Evolutionary conservation across 1,139 yeast species (phyloP).

Genomic region (Hyphopichia burtonii): DNA sequence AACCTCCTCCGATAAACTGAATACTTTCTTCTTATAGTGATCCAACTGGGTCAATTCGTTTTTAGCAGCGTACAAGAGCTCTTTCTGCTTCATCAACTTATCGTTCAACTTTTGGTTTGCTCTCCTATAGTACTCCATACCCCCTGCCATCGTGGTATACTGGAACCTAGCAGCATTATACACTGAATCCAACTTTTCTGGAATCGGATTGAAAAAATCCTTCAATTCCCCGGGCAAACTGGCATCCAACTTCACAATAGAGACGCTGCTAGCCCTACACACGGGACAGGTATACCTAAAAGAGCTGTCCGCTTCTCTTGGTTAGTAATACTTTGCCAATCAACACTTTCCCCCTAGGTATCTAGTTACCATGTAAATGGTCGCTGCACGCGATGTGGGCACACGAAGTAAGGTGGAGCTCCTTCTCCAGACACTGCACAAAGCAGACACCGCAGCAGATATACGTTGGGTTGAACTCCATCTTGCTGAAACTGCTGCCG

Average conservation of each 20-base stretch:
- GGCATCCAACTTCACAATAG: conserved; percentile 13
- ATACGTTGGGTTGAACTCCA: conserved; percentile 19
- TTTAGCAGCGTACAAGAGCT: conserved; percentile 16
- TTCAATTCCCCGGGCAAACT: conserved; percentile 13
- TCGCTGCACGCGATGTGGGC: conserved; percentile 23
- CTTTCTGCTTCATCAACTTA: conserved; percentile 12
- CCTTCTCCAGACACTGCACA: conserved; percentile 3
- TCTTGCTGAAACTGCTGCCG: not conserved
- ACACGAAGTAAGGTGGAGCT: conserved; percentile 21
- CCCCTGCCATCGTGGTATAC: conserved; percentile 12
- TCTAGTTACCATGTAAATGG: conserved; percentile 12
- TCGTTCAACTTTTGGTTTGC: conserved; percentile 8
- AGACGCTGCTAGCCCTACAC: conserved; percentile 10
- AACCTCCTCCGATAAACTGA: conserved; percentile 6
- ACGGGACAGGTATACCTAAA: conserved; percentile 10
- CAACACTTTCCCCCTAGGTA: too few relatives aligned
- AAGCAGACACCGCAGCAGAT: conserved; percentile 21
- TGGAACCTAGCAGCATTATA: conserved; percentile 15
- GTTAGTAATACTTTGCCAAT: too few relatives aligned
- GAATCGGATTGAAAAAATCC: conserved; percentile 15
- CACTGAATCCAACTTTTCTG: conserved; percentile 14
- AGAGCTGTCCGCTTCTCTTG: too few relatives aligned
- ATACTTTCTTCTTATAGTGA: conserved; percentile 9
- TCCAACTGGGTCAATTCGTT: conserved; percentile 14
- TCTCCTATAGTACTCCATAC: conserved; percentile 8